Percentiles rank a stretch among this genome's conserved stretches.
Evolutionary conservation across 371 early-diverging fungal species (phyloP).

Genomic region (Zychaea mexicana): DNA sequence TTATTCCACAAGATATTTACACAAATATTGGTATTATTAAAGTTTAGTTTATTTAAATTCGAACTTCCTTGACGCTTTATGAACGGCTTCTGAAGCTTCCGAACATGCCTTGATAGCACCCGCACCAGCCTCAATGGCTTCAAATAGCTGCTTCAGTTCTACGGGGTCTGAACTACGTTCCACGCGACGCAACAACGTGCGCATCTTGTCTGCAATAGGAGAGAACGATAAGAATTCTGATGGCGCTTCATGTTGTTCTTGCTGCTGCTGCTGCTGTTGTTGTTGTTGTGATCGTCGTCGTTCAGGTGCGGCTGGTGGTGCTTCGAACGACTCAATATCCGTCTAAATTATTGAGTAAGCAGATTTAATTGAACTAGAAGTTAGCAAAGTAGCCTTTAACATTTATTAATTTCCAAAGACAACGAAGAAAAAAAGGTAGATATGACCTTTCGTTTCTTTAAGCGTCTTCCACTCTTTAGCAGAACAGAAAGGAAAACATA

Average conservation of each 20-base stretch:
- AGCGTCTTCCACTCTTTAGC: not conserved
- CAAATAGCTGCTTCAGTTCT: constrained; percentile 25
- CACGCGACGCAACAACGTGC: constrained; percentile 16
- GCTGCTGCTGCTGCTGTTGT: not conserved
- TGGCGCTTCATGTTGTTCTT: not conserved
- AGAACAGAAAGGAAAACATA: no score
- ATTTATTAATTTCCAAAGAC: no score
- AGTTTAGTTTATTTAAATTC: not conserved
- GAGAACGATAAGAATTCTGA: not conserved
- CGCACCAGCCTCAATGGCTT: constrained; percentile 35
- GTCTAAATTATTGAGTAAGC: constrained; percentile 16
- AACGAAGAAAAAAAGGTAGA: not conserved
- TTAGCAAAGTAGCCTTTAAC: no score
- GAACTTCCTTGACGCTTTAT: not conserved
- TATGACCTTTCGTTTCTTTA: not conserved
- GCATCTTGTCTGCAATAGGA: constrained; percentile 1
- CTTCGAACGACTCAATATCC: constrained; percentile 4
- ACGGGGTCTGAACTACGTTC: constrained; percentile 21
- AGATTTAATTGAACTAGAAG: not conserved
- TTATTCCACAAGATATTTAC: no score
- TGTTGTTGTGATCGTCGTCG: not conserved
- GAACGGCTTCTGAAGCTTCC: constrained; percentile 5
- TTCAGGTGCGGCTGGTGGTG: not conserved
- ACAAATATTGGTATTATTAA: not conserved
- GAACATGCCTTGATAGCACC: constrained; percentile 32